Evolutionary conservation across 495 filamentous ascomycete species (phyloP).

Genomic region (Penicillium ucsense): DNA sequence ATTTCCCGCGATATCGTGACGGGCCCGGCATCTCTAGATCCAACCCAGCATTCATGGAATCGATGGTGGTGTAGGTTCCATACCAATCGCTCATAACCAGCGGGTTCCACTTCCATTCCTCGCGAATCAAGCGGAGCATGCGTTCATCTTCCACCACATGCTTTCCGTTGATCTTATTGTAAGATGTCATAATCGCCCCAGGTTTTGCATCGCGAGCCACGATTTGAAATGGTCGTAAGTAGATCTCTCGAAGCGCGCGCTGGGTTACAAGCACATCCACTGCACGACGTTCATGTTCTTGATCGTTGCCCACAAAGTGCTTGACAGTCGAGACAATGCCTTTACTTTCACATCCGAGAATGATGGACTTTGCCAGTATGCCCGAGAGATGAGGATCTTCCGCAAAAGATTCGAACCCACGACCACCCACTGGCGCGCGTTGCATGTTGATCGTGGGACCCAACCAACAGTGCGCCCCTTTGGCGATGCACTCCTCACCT

Average conservation of each 20-base stretch:
- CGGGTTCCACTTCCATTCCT: conserved; percentile 56
- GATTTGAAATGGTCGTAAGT: conserved; percentile 63
- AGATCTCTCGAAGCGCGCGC: conserved; percentile 63
- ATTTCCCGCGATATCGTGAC: conserved; percentile 41
- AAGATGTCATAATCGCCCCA: conserved; percentile 61
- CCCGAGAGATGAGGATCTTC: conserved; percentile 66
- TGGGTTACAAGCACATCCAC: conserved; percentile 53
- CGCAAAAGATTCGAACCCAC: conserved; percentile 64
- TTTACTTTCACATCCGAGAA: conserved; percentile 52
- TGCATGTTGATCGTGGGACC: conserved; percentile 69
- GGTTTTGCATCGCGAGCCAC: conserved; percentile 51
- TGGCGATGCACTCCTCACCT: conserved; percentile 51
- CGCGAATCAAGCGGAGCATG: conserved; percentile 49
- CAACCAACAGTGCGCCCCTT: conserved; percentile 56
- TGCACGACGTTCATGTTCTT: conserved; percentile 53
- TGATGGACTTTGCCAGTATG: conserved; percentile 46
- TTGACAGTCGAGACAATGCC: conserved; percentile 58
- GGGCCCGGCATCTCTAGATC: conserved; percentile 66
- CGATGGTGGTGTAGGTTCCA: conserved; percentile 49
- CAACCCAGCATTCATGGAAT: conserved; percentile 52
- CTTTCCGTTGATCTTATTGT: conserved; percentile 63
- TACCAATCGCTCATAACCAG: conserved; percentile 32
- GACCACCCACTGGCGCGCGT: conserved; percentile 56
- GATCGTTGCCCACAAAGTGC: conserved; percentile 43
- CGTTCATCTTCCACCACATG: conserved; percentile 52